A percentile compares a stretch with the other conserved stretches of the same genome.
These are phyloP conservation scores for Cadophora gregata DNA, from an alignment of 2,329 filamentous ascomycete species.

Conservation along the genomic window DNA sequence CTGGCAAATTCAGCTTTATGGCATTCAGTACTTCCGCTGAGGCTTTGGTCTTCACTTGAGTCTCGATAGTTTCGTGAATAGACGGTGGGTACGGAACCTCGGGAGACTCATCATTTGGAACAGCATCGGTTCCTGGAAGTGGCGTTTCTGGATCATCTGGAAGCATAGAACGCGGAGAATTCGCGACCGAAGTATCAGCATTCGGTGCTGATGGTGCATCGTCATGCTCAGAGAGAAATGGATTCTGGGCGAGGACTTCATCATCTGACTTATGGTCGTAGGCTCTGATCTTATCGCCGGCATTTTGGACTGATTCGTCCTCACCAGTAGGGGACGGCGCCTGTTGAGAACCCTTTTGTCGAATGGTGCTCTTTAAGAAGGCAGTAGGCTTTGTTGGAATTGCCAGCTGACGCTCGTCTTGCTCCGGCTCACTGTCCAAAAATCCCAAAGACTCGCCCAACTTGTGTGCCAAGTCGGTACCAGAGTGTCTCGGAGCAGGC, in stretches of 20 bases:
- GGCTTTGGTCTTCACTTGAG: background rate
- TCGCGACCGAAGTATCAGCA: background rate
- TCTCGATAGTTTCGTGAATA: background rate
- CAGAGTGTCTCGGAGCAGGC: background rate
- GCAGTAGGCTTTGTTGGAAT: background rate
- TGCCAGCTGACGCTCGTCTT: background rate
- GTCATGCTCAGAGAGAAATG: background rate
- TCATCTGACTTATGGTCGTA: background rate
- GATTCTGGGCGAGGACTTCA: background rate
- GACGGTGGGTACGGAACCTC: background rate
- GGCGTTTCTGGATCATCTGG: background rate
- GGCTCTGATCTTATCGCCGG: background rate
- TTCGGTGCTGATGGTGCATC: background rate
- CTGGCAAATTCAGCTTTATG: background rate
- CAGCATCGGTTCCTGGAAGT: too few relatives aligned
- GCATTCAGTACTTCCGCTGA: background rate
- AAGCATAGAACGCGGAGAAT: background rate
- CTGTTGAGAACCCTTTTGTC: background rate
- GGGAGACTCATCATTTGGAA: background rate
- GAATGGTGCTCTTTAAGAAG: background rate
- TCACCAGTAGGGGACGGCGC: background rate
- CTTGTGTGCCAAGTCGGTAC: conserved; percentile 18
- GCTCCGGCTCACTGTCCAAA: background rate
- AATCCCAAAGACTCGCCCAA: conserved; percentile 1
- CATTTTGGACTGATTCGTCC: background rate